Conservation (phyloP, 1,139 yeast species). For the Eremothecium sinecaudum region DNA sequence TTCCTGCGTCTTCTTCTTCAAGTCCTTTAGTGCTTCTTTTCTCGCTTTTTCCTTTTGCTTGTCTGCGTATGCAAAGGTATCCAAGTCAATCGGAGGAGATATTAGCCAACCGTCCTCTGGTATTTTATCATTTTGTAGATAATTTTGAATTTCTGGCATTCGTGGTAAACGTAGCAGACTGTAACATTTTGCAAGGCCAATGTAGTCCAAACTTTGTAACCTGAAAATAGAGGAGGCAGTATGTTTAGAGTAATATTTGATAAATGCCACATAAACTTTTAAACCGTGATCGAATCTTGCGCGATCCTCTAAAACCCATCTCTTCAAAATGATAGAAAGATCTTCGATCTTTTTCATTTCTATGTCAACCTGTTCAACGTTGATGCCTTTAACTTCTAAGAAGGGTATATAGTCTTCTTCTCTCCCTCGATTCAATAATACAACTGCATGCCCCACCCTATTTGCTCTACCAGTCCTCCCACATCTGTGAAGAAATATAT, state of each 20-base stretch:
- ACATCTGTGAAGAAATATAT: slow-evolving; percentile 76
- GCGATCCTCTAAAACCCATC: slow-evolving; percentile 64
- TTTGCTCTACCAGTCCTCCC: slow-evolving; percentile 94
- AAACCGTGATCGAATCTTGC: slow-evolving; percentile 74
- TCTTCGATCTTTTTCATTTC: slow-evolving; percentile 23
- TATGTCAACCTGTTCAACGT: slow-evolving; percentile 36
- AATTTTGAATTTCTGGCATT: slow-evolving; percentile 78
- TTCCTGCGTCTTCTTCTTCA: slow-evolving; percentile 35
- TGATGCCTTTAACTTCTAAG: slow-evolving; percentile 63
- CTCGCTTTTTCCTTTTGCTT: slow-evolving; percentile 55
- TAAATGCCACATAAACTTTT: slow-evolving; percentile 72
- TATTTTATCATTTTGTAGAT: slow-evolving; percentile 36
- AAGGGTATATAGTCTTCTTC: slow-evolving; percentile 80
- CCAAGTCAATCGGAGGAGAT: slow-evolving; percentile 49
- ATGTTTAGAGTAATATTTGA: slow-evolving; percentile 79
- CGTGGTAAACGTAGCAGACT: slow-evolving; percentile 78
- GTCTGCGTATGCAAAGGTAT: slow-evolving; percentile 55
- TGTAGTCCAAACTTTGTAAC: slow-evolving; percentile 56
- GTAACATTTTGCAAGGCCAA: slow-evolving; percentile 64
- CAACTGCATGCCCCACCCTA: slow-evolving; percentile 66
- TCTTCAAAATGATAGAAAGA: slow-evolving; percentile 35
- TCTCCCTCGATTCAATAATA: slow-evolving; percentile 58
- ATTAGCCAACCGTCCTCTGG: slow-evolving; percentile 61
- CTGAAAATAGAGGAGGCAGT: slow-evolving; percentile 87
- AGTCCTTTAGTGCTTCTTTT: slow-evolving; percentile 45